Percentiles rank a stretch among this genome's conserved stretches.
These are phyloP conservation scores for Termitomyces sp. DNA, from an alignment of 768 basidiomycete species.

Conservation along the genomic window DNA sequence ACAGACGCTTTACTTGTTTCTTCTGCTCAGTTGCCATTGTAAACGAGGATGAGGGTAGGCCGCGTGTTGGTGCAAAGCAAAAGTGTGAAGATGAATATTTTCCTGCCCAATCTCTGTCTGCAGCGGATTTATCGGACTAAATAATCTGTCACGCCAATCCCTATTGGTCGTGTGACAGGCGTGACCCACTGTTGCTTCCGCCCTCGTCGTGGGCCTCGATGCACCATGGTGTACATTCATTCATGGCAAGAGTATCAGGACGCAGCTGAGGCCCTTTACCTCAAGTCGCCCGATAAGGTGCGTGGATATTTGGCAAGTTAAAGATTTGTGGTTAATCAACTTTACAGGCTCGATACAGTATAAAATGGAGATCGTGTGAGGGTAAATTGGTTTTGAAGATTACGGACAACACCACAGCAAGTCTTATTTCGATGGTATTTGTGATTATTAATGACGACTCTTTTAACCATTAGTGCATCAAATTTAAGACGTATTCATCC, in stretches of 20 bases:
- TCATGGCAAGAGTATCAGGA: slow-evolving; percentile 90
- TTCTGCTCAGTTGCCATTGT: slow-evolving; percentile 23
- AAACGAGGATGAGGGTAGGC: not conserved
- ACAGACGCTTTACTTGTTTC: slow-evolving; percentile 24
- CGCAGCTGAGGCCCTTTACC: slow-evolving; percentile 83
- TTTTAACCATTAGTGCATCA: slow-evolving; percentile 65
- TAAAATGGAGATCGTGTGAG: slow-evolving; percentile 86
- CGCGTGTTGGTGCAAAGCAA: slow-evolving; percentile 1
- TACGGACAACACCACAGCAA: slow-evolving; percentile 84
- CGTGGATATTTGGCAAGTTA: slow-evolving; percentile 19
- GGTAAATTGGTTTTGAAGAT: slow-evolving; percentile 91
- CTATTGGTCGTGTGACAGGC: slow-evolving; percentile 13
- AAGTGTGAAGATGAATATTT: slow-evolving; percentile 6
- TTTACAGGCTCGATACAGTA: slow-evolving; percentile 76
- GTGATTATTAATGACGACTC: not conserved
- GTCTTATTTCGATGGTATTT: slow-evolving; percentile 22
- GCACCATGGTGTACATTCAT: slow-evolving; percentile 82
- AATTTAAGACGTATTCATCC: slow-evolving; percentile 93
- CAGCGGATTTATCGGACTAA: slow-evolving; percentile 19
- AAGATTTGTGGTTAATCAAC: not conserved
- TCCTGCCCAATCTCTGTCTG: not conserved
- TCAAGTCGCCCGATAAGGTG: slow-evolving; percentile 73
- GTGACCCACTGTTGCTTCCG: slow-evolving; percentile 17
- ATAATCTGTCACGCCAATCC: slow-evolving; percentile 5
- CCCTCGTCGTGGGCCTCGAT: slow-evolving; percentile 28